Conservation (phyloP, 2,329 filamentous ascomycete genomes). For the Monilinia polystroma region DNA sequence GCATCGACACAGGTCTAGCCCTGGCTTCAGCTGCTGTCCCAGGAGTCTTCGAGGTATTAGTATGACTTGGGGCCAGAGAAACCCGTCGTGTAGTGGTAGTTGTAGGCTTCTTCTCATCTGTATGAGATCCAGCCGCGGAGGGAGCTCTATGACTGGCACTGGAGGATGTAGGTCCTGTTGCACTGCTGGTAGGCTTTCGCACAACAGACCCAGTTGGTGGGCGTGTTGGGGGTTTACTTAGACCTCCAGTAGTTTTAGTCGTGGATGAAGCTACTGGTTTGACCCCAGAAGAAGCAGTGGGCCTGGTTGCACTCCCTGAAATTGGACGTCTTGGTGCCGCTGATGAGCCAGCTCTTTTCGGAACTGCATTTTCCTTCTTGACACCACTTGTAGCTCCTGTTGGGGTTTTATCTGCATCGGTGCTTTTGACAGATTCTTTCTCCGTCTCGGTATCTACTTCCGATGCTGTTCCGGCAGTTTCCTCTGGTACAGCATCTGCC, state of each 20-base stretch:
- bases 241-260: slow-evolving; percentile 33
- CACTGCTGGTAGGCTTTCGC: slow-evolving; percentile 37
- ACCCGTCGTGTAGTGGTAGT: slow-evolving; percentile 35
- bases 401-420: slow-evolving; percentile 32
- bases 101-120: slow-evolving; percentile 39
- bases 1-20: slow-evolving; percentile 25
- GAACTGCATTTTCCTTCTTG: slow-evolving; percentile 39
- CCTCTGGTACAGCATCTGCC: slow-evolving; percentile 28
- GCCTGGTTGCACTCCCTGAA: slow-evolving; percentile 20
- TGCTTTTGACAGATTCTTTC: slow-evolving; percentile 35
- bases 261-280: slow-evolving; percentile 35
- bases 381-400: slow-evolving; percentile 34
- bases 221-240: slow-evolving; percentile 41
- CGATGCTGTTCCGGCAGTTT: slow-evolving; percentile 33
- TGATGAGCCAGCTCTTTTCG: slow-evolving; percentile 33
- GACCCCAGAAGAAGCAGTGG: slow-evolving; percentile 35
- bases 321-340: slow-evolving; percentile 34
- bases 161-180: slow-evolving; percentile 38
- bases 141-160: slow-evolving; percentile 37
- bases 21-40: slow-evolving; percentile 36
- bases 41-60: slow-evolving; percentile 34
- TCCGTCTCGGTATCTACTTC: slow-evolving; percentile 37
- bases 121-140: slow-evolving; percentile 37
- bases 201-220: slow-evolving; percentile 33
- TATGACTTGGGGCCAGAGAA: slow-evolving; percentile 36